Percentiles rank a stretch among this genome's conserved stretches.
Evolutionary conservation across 2,329 filamentous ascomycete genomes (phyloP).

Genomic region (Corinectria fuckeliana): DNA sequence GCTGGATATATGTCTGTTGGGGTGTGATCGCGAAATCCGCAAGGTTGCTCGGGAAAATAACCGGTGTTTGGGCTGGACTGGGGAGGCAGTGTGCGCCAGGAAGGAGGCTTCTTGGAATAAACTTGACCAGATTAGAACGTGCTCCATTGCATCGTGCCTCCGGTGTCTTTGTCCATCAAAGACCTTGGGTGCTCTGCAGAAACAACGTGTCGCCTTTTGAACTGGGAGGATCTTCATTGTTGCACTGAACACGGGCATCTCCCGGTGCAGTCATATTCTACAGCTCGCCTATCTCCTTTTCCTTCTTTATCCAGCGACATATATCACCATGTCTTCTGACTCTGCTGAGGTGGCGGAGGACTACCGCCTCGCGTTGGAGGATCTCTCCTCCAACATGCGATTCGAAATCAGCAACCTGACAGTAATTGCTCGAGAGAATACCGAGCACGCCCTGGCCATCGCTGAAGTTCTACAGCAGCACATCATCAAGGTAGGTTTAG

Average conservation of each 20-base stretch:
- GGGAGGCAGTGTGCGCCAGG: slow-evolving; percentile 29
- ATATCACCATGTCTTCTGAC: slow-evolving; percentile 55
- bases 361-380: slow-evolving; percentile 91
- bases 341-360: slow-evolving; percentile 91
- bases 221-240: slow-evolving; percentile 4
- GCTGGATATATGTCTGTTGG: slow-evolving; percentile 28
- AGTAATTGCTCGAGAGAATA: slow-evolving; percentile 96
- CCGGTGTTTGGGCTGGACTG: slow-evolving; percentile 34
- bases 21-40: slow-evolving; percentile 28
- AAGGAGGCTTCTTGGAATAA: slow-evolving; percentile 40
- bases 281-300: slow-evolving; percentile 16
- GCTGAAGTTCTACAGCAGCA: slow-evolving; percentile 90
- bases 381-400: slow-evolving; percentile 87
- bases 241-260: slow-evolving; percentile 11
- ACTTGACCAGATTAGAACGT: slow-evolving; percentile 37
- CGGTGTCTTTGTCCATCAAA: slow-evolving; percentile 20
- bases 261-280: slow-evolving; percentile 20
- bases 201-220: slow-evolving; percentile 18
- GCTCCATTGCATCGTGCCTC: slow-evolving; percentile 27
- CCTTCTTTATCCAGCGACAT: slow-evolving; percentile 24
- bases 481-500: slow-evolving; percentile 83
- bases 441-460: slow-evolving; percentile 92
- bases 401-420: slow-evolving; percentile 98
- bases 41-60: slow-evolving; percentile 33
- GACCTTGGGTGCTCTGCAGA: slow-evolving; percentile 9